Conservation (phyloP, 768 basidiomycete species). For the Panaeolus cyanescens region DNA sequence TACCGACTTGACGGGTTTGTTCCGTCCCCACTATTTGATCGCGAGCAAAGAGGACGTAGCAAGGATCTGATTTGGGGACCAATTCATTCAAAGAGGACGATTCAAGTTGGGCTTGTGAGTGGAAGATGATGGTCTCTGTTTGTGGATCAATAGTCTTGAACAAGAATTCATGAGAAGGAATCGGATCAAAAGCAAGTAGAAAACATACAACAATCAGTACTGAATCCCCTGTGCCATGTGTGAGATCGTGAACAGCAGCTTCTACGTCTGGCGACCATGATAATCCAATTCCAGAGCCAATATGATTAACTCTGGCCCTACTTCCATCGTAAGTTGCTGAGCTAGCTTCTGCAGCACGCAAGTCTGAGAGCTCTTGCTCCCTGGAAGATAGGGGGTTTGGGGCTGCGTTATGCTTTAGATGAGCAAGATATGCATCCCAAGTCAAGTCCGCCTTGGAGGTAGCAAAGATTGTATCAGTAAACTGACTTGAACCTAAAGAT, state of each 20-base stretch:
- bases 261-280: slow-evolving; percentile 68
- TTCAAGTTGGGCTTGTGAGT: slow-evolving; percentile 37
- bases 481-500: slow-evolving; percentile 71
- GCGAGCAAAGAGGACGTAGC: slow-evolving; percentile 74
- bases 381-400: slow-evolving; percentile 81
- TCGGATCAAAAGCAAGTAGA: slow-evolving; percentile 2
- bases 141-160: slow-evolving; percentile 65
- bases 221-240: slow-evolving; percentile 44
- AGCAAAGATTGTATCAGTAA: slow-evolving; percentile 78
- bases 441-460: slow-evolving; percentile 70
- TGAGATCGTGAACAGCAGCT: slow-evolving; percentile 63
- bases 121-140: slow-evolving; percentile 59
- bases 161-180: neutral
- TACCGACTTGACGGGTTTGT: slow-evolving; percentile 63
- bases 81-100: slow-evolving; percentile 45
- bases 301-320: slow-evolving; percentile 52
- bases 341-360: slow-evolving; percentile 70
- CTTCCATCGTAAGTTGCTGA: slow-evolving; percentile 58
- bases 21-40: slow-evolving; percentile 39
- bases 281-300: slow-evolving; percentile 63
- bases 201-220: slow-evolving; percentile 67
- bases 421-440: slow-evolving; percentile 70
- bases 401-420: slow-evolving; percentile 69
- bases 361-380: slow-evolving; percentile 80
- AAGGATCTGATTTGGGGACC: slow-evolving; percentile 62